phyloP scores from a whole-genome alignment of 306 rosid species.

The Astragalus membranaceus region DNA sequence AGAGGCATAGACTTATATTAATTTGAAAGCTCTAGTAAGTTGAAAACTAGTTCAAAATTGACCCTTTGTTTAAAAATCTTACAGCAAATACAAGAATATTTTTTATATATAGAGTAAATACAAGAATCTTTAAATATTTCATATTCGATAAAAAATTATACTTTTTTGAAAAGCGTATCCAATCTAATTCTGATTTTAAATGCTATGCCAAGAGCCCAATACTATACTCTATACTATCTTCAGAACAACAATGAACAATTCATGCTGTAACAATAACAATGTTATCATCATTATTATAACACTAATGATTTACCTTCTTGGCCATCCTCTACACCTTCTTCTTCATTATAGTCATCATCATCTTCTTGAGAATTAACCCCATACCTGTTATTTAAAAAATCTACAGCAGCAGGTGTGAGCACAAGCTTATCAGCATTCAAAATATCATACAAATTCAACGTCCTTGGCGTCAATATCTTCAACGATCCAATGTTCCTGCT shows the following conservation, averaged over 20 bases:
- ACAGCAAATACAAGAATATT: neutral
- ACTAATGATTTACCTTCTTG: conserved; percentile 31
- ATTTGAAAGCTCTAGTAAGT: too few species aligned
- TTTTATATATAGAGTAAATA: too few species aligned
- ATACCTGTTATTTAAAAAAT: conserved; percentile 68
- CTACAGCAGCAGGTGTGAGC: conserved; percentile 62
- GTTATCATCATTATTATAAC: neutral
- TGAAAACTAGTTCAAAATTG: too few species aligned
- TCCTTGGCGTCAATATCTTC: conserved; percentile 87
- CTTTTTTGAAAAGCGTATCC: neutral
- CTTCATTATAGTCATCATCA: conserved; percentile 31
- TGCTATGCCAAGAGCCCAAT: neutral
- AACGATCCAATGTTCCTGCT: conserved; percentile 77
- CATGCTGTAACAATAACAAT: neutral
- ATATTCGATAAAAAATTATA: neutral
- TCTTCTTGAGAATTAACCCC: conserved; percentile 44
- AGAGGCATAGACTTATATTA: too few species aligned
- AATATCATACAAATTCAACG: conserved; percentile 76
- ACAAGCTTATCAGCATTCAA: conserved; percentile 85
- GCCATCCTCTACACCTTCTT: conserved; percentile 19
- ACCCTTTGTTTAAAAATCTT: neutral
- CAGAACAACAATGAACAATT: neutral
- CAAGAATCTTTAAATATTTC: neutral
- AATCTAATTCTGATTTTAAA: neutral
- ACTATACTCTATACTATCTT: neutral